A percentile compares a stretch with the other conserved stretches of the same genome.
phyloP scores from a whole-genome alignment of 768 basidiomycete genomes.

The Albatrellus ellisii region DNA sequence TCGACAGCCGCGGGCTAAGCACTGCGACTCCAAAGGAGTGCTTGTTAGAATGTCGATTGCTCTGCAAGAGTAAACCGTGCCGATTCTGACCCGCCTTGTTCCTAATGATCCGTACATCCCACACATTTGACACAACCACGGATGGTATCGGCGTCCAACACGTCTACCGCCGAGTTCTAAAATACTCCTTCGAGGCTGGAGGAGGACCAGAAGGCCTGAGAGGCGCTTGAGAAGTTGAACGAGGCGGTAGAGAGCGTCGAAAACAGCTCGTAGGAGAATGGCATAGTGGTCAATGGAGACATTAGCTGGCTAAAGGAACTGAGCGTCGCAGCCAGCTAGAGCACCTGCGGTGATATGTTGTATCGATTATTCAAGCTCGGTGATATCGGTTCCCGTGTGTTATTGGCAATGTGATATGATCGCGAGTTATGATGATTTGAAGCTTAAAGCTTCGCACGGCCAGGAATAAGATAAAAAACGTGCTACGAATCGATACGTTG shows the following conservation, averaged over 20 bases:
- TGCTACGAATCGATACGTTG: too few species aligned
- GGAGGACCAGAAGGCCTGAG: constrained; percentile 56
- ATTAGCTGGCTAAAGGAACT: constrained; percentile 44
- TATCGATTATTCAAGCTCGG: too few species aligned
- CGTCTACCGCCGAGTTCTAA: constrained; percentile 69
- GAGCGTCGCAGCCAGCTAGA: too few species aligned
- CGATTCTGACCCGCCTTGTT: constrained; percentile 54
- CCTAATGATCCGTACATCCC: constrained; percentile 74
- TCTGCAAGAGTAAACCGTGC: constrained; percentile 48
- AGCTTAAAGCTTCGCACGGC: too few species aligned
- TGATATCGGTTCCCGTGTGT: too few species aligned
- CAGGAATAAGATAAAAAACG: too few species aligned
- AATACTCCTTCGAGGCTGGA: constrained; percentile 51
- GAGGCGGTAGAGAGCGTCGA: constrained; percentile 63
- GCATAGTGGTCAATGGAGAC: constrained; percentile 56
- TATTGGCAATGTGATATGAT: too few species aligned
- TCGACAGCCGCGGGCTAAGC: constrained; percentile 28
- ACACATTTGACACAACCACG: constrained; percentile 81
- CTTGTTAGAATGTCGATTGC: constrained; percentile 16
- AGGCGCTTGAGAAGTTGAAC: constrained; percentile 52
- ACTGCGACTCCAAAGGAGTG: constrained; percentile 7
- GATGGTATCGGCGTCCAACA: constrained; percentile 71
- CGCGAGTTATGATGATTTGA: too few species aligned
- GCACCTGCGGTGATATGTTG: too few species aligned
- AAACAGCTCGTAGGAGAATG: constrained; percentile 62